A percentile compares a stretch with the other conserved stretches of the same genome.
These are phyloP conservation scores for Fusarium illudens DNA, from an alignment of 2,329 filamentous ascomycete species.

Conservation along the genomic window DNA sequence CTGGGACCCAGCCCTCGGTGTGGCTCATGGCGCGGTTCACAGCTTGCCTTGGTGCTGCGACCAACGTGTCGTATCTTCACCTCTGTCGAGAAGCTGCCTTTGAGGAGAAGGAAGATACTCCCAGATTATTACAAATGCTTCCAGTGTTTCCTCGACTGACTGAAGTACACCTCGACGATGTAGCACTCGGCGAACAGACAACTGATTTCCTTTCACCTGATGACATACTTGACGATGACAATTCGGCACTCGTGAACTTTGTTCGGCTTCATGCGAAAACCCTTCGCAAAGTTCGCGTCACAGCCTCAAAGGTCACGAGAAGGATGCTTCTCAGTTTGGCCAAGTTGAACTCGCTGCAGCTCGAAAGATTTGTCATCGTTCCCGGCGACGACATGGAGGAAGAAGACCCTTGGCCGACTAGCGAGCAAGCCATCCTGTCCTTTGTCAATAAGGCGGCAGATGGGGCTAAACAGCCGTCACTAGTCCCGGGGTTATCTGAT, in stretches of 20 bases:
- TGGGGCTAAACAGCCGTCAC: neutral
- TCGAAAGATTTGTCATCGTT: conserved; percentile 8
- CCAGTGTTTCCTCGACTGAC: neutral
- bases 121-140: neutral
- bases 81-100: neutral
- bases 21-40: neutral
- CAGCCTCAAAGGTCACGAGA: neutral
- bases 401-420: neutral
- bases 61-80: neutral
- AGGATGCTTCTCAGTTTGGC: neutral
- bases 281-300: neutral
- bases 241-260: neutral
- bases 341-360: neutral
- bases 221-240: neutral
- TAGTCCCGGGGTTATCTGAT: neutral
- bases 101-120: neutral
- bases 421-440: neutral
- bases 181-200: neutral
- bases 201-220: neutral
- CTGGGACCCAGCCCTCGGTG: neutral
- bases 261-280: neutral
- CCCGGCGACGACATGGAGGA: neutral
- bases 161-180: conserved; percentile 2
- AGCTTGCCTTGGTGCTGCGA: neutral
- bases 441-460: neutral